Evolutionary conservation across 176 grass and related monocot species (phyloP), one percentile per base, ranked within the genome.

Genomic region (Hsuehochloa calcarea): DNA sequence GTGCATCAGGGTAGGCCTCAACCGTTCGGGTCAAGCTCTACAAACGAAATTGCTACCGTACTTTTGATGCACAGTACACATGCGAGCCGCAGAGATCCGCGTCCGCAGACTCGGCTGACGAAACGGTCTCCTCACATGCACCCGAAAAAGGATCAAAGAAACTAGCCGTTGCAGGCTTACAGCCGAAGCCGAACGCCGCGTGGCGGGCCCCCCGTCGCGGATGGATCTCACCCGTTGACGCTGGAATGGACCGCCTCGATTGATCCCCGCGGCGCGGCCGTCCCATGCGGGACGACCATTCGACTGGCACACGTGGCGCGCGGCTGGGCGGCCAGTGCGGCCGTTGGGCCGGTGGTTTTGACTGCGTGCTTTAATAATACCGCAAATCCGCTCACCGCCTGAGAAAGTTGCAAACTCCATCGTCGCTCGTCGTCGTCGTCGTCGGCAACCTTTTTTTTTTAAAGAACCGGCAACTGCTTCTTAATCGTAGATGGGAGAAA

Each of bases 91-190:
- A 34, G 31, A n/a, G 31, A 34, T 34, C 31, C 31, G 31, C 31
- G 31, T 34, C 31, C 31, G 2, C 31, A 34, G 31, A 11, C 10
- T 45, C 44, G 11, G 44, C 10, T 29, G 25, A 13, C 40, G 54
- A 43, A 81, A 68, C 29, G 12, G 78, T 54, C 51, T 20, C 51
- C 29, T 65, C 60, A 2, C 59, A 34, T 46, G 40, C 59, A 41
- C 1, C 29, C 0, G 1, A 9, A 73, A 35, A 0, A 2, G 26
- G 55, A 17, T 52, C 34, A 20, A 17, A 0, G 40, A 61, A 83
- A 73, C 68, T 73, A 83, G 81, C 81, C 81, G 81, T 73, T 73
- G 37, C 68, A 82, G 8, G 50, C 50, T 22, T n/a, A 25, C n/a
- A 12, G 59, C 59, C 59, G 46, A 22, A 7, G 26, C 77, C 55